phyloP scores from a whole-genome alignment of 352 stramenopile genomes.

The Phytophthora pini region DNA sequence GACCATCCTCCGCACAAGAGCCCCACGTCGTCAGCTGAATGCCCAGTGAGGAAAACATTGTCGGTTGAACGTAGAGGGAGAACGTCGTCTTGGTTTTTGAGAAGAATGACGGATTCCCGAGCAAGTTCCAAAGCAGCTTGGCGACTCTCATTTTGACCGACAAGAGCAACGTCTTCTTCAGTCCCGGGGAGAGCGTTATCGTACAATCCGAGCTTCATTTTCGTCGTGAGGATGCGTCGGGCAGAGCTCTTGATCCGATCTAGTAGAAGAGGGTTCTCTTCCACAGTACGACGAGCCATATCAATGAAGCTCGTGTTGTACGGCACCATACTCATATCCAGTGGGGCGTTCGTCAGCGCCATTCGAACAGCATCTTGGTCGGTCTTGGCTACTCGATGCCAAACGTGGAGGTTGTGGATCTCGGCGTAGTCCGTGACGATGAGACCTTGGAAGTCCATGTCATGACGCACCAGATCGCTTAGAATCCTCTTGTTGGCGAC shows the following conservation, averaged over 20 bases:
- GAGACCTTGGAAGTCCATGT: constrained; percentile 89
- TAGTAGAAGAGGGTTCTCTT: constrained; percentile 43
- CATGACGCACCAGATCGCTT: constrained; percentile 79
- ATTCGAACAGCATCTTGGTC: constrained; percentile 72
- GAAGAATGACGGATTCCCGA: constrained; percentile 83
- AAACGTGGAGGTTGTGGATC: constrained; percentile 89
- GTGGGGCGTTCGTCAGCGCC: constrained; percentile 69
- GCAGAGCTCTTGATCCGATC: constrained; percentile 64
- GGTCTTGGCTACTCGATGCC: constrained; percentile 58
- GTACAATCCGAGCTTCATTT: constrained; percentile 76
- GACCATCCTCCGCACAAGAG: constrained; percentile 85
- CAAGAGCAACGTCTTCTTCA: constrained; percentile 41
- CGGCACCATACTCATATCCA: constrained; percentile 94
- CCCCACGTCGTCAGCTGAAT: constrained; percentile 71
- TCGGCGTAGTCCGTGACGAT: constrained; percentile 94
- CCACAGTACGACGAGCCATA: constrained; percentile 45
- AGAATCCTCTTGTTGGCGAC: constrained; percentile 85
- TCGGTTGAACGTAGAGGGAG: constrained; percentile 51
- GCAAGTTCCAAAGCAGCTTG: constrained; percentile 68
- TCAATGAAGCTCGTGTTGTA: constrained; percentile 60
- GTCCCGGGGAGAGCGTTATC: constrained; percentile 64
- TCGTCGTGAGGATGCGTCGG: constrained; percentile 73
- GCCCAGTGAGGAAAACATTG: constrained; percentile 76
- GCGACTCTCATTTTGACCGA: constrained; percentile 63
- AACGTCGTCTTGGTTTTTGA: constrained; percentile 77